Evolutionary conservation across 345 rosid species (phyloP), one percentile per base, ranked within the genome.

Genomic region (Cardamine occulta): DNA sequence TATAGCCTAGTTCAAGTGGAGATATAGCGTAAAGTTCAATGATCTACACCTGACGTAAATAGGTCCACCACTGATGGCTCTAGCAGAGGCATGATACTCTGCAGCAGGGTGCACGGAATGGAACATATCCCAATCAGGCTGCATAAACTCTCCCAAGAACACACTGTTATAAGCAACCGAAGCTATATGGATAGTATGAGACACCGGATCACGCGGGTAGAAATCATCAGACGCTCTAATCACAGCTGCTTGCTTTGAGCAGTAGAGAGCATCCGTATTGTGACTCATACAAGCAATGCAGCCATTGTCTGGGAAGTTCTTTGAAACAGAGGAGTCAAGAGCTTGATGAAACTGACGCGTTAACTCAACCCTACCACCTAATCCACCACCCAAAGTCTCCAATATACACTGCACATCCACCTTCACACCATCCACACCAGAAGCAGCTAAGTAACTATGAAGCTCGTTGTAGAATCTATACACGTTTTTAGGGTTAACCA

Each of bases 101-200:
- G 95, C 98, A 2, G 96, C 97, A 35, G 98, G 88, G 75, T 94
- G 97, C 19, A 83, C 72, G 0, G 98, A 91, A 34, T 94, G 97
- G 73, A 94, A 94, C 98, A 94, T 94, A 68, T 94, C 98, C 98
- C 98, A 94, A 68, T 94, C 98, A 42, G 98, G 91, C 80, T 55
- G 84, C 98, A 94, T 94, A 72, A 90, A 66, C 70, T 91, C 98
- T 29, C 97, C 97, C 56, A 94, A 71, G 87, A 91, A 94, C 70
- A 94, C 87, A 17, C 96, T 90, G 73, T 94, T 94, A 63, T 87
- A 94, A 0, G 96, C 93, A 64, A 88, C 98, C 1, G 97, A 85
- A 13, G 98, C 96, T 51, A 94, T 88, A 44, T 94, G 98, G 8
- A 93, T 91, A 2, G 97, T 91, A 82, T 94, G 96, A 3, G 98